These are phyloP conservation scores for Saturnispora silvae DNA, from an alignment of 805 yeast genomes.

Conservation along the genomic window DNA sequence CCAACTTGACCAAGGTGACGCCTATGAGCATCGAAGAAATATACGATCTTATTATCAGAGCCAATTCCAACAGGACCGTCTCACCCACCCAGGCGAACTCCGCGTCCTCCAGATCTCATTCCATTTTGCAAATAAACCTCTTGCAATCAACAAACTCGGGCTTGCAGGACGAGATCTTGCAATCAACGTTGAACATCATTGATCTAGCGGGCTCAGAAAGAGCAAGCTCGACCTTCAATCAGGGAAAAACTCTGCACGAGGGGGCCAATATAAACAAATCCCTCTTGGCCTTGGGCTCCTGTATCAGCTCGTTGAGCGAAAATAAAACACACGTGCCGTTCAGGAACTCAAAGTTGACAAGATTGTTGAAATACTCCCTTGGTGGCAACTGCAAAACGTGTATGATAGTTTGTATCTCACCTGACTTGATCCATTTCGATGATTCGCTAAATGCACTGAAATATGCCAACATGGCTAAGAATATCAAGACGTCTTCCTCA, in stretches of 20 bases:
- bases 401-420: constrained; percentile 92
- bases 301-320: constrained; percentile 85
- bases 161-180: constrained; percentile 54
- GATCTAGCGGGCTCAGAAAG: constrained; percentile 95
- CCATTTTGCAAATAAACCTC: constrained; percentile 76
- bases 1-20: constrained; percentile 54
- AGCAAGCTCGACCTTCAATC: constrained; percentile 79
- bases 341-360: constrained; percentile 80
- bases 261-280: constrained; percentile 93
- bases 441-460: constrained; percentile 86
- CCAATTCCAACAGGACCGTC: constrained; percentile 67
- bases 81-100: constrained; percentile 89
- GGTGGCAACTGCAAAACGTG: constrained; percentile 94
- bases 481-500: constrained; percentile 69
- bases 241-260: constrained; percentile 73
- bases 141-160: constrained; percentile 52
- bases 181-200: constrained; percentile 75
- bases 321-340: constrained; percentile 66
- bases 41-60: constrained; percentile 63
- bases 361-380: constrained; percentile 76
- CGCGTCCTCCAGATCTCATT: constrained; percentile 87
- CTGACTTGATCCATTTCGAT: constrained; percentile 79
- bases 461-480: constrained; percentile 87
- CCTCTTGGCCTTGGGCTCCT: constrained; percentile 80
- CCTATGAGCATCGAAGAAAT: constrained; percentile 61